These are phyloP conservation scores for Aspergillus awamori DNA, from an alignment of 2,329 filamentous ascomycete genomes.

Conservation along the genomic window DNA sequence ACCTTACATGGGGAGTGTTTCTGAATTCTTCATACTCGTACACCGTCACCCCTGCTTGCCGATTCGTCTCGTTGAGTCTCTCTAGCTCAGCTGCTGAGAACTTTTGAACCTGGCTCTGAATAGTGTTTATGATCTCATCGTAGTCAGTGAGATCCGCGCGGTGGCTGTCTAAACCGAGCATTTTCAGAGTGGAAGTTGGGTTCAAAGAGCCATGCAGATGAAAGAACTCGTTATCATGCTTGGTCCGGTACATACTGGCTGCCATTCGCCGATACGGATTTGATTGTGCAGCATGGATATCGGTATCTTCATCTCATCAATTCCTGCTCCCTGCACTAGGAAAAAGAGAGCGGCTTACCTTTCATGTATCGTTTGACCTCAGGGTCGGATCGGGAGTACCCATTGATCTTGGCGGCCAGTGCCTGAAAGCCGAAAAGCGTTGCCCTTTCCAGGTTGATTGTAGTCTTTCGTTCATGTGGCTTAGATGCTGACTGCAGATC, in stretches of 20 bases:
- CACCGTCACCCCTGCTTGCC: neutral
- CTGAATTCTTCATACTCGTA: neutral
- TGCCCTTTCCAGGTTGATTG: neutral
- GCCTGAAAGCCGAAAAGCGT: conserved; percentile 1
- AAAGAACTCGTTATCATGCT: conserved; percentile 7
- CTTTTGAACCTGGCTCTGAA: neutral
- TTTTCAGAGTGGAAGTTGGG: conserved; percentile 4
- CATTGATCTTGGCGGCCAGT: neutral
- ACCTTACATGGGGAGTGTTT: neutral
- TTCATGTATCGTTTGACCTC: neutral
- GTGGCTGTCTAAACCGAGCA: conserved; percentile 4
- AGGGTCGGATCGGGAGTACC: neutral
- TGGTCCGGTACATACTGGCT: conserved; percentile 7
- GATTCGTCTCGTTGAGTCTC: neutral
- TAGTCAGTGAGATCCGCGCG: neutral
- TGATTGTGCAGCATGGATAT: neutral
- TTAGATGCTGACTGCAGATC: neutral
- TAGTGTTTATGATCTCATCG: neutral
- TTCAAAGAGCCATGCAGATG: conserved; percentile 9
- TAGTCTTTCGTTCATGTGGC: neutral
- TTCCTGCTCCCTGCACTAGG: too few species aligned
- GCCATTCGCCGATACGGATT: neutral
- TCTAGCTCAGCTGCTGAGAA: neutral
- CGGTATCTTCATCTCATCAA: neutral
- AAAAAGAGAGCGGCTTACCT: neutral